Evolutionary conservation across 208 protist species (phyloP).

Genomic region (Eutreptiella sp.): DNA sequence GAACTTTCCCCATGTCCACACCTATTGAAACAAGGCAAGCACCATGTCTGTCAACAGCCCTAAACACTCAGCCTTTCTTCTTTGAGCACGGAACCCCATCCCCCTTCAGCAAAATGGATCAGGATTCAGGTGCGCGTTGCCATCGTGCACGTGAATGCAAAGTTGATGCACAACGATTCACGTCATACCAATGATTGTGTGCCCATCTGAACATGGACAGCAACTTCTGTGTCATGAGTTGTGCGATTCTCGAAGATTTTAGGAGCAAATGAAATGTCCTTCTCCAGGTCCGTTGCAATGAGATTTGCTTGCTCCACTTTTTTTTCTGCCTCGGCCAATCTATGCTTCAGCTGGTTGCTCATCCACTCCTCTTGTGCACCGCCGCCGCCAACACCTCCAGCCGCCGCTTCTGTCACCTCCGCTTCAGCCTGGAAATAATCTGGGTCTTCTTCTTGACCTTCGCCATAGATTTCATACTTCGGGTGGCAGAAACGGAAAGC

Average conservation of each 20-base stretch:
- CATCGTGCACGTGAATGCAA: no score
- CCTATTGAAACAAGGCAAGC: no score
- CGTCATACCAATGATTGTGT: conserved; percentile 7
- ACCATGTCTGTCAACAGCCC: no score
- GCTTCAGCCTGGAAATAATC: conserved; percentile 25
- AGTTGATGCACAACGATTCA: no score
- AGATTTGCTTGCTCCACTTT: conserved; percentile 34
- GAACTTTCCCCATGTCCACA: conserved; percentile 33
- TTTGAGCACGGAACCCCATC: no score
- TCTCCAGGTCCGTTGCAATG: conserved; percentile 12
- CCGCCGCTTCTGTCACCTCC: conserved; percentile 10
- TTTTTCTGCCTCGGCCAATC: conserved; percentile 24
- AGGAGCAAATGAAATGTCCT: conserved; percentile 1
- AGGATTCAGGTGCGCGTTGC: no score
- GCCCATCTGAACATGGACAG: conserved; percentile 16
- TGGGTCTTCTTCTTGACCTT: not conserved
- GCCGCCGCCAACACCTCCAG: no score
- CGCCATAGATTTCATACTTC: conserved; percentile 13
- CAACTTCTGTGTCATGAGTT: conserved; percentile 13
- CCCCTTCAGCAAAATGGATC: no score
- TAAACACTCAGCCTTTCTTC: no score
- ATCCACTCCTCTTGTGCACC: no score
- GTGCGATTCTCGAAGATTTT: conserved; percentile 28
- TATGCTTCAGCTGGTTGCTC: not conserved
- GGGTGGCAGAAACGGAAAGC: conserved; percentile 45